Evolutionary conservation across 176 grass and related monocot genomes (phyloP), one percentile per base, ranked within the genome.

Genomic region (Poa pratensis): DNA sequence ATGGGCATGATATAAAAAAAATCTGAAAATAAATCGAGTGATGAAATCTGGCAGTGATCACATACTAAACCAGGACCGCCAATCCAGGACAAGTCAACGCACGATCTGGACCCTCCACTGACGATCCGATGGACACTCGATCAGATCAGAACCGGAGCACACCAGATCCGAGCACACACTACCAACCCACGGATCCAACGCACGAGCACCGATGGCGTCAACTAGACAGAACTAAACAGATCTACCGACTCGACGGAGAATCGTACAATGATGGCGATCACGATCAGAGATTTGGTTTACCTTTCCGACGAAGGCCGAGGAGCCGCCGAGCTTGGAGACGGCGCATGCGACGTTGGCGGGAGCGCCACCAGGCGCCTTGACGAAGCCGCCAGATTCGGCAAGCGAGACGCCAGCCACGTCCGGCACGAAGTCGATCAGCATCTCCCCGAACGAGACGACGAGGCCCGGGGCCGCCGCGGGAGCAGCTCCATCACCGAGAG

Each of bases 351-450:
- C 95, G 75, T 97, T 97, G 24, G 95, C 95, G 5, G 95, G 92
- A 0, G 95, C 95, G 45, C 95, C 95, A 1, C 95, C 95, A 0
- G 92, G 95, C 0, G 95, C 95, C 86, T 97, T 97, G 69, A 97
- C 73, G 88, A 97, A 97, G 1, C 95, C 95, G 0, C 80, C 87
- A 0, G 95, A 97, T 55, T 97, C 95, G 8, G 92, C 95, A 0
- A 97, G 95, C 15, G 95, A 97, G 26, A 97, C 35, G 1, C 95
- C 92, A 5, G 95, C 90, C 0, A 89, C 88, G 83, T 97, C 84
- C 0, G 92, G 95, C 5, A 97, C 92, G 88, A 94, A 97, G 73
- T 97, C 95, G 78, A 97, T 94, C 1, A 94, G 86, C 95, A 97
- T 97, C 88, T 97, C 95, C 5, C 95, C 95, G 27, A 97, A 97